Base-by-base conservation (phyloP, 331 rosid genomes). In the Saraca asoca region DNA sequence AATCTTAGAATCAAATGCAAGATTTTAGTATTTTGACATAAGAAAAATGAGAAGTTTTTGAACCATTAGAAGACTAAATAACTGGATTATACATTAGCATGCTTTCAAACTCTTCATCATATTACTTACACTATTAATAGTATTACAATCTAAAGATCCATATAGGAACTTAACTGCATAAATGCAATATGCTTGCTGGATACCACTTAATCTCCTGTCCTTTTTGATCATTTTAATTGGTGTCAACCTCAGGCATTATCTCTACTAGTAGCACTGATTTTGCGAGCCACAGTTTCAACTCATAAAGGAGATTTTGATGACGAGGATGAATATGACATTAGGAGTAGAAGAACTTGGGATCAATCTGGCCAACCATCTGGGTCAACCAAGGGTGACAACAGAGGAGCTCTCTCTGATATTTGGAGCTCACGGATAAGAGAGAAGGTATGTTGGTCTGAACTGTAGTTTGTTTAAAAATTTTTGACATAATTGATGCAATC, bases 391-490 rank as follows among this genome's bases (percentile, higher is more conserved):
- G 69, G 35, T 46, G 87, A 85, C 14, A 82, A 64, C 52, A 69
- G 82, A 72, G 85, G 84, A 68, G 70, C 62, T 55, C 87, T 77
- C 72, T 74, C 85, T 9, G 96, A 87, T 70, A 64, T 88, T 34
- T 93, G 98, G 98, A 91, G 95, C 72, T 75, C 87, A 33, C 83
- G 88, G 51, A 76, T 90, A 69, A 84, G 98, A 72, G 97, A 88
- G 51, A 88, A 90, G 97, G 98, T 93, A 84, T 69, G 46, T 57
- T 55, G 42, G 49, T 70, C 11, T 51, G 2, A 64, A 38, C 51
- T 52, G 73, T 42, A 48, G 35, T 64, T 39, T 51, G 19, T 57
- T 63, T 39, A 24, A 54, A 48, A 38, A 48, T 11, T 44, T 51
- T 53, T 19, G 14, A 37, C 64, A 31, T 8, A 59, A 11, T 20